phyloP scores from a whole-genome alignment of 1,284 basidiomycete genomes.

The Rhodotorula sp. region DNA sequence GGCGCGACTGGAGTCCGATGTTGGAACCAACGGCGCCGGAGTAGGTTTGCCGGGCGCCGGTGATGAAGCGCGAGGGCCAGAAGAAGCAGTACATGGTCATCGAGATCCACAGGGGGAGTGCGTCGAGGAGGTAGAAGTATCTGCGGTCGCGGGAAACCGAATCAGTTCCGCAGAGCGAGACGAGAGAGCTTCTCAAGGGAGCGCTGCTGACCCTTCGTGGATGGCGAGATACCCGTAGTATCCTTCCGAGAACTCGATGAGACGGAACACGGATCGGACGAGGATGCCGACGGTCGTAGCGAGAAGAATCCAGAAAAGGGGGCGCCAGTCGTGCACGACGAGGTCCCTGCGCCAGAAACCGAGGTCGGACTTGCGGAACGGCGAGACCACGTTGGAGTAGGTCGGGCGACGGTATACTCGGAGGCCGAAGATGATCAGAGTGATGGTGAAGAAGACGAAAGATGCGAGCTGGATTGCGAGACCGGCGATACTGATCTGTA shows the following conservation, averaged over 20 bases:
- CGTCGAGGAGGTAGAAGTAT: constrained; percentile 41
- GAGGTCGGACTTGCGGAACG: background rate
- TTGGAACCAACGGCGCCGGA: background rate
- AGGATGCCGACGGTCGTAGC: constrained; percentile 9
- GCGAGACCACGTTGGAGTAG: background rate
- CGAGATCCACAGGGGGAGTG: constrained; percentile 33
- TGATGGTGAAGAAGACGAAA: constrained; percentile 32
- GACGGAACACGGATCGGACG: constrained; percentile 40
- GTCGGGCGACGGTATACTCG: constrained; percentile 7
- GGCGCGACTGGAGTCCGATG: background rate
- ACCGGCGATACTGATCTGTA: constrained; percentile 31
- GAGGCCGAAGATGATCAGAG: constrained; percentile 33
- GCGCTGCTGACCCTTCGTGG: constrained; percentile 24
- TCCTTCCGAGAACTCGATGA: constrained; percentile 36
- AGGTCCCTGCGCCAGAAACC: constrained; percentile 1
- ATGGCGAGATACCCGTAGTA: constrained; percentile 32
- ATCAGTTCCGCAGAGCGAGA: background rate
- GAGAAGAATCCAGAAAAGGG: constrained; percentile 18
- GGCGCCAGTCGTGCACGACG: constrained; percentile 23
- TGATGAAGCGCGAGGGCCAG: constrained; percentile 22
- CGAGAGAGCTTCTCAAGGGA: background rate
- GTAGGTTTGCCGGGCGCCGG: constrained; percentile 8
- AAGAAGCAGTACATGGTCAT: constrained; percentile 23
- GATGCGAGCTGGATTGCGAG: constrained; percentile 38
- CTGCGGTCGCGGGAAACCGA: background rate